Base-by-base conservation (phyloP, 176 grass and related monocot genomes). In the Lolium multiflorum region DNA sequence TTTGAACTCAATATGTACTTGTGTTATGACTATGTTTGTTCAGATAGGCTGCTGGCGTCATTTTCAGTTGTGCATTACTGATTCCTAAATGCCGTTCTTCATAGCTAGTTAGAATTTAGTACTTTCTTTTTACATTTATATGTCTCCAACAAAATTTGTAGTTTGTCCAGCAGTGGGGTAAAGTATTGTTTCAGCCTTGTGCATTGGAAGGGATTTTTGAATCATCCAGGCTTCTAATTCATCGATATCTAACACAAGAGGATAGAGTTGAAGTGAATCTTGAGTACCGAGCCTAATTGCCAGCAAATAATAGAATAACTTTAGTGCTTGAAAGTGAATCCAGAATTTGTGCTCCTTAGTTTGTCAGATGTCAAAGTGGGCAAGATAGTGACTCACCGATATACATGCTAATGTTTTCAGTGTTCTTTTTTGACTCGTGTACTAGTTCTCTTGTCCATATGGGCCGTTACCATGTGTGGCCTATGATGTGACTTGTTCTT, bases 21-120 rank as follows among this genome's bases (percentile, higher is more conserved):
- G 47, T 85, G 73, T 64, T 43, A 24, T 41, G 46, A 20, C 18
- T 14, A 7, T 71, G 52, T 84, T 84, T 84, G 54, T 78, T 78
- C 76, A 78, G 31, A 78, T 49, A 54, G 37, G 54, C 44, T 54
- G 1, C 41, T 57, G 21, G 31, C 69, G 44, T 38, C 58, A 77
- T 76, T 18, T 77, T 77, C 37, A 44, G 48, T 46, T 70, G 51
- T 35, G 31, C 31, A 35, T 35, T 35, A 35, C 31, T 35, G 48
- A 46, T 57, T 66, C 1, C 50, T 39, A 68, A 55, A 67, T 24
- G 22, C 3, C 21, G 39, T 77, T 67, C 60, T 35, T 78, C 22
- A 78, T 58, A 69, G 35, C 49, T 46, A 78, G 46, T 10, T 69
- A 25, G 35, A 67, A 67, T 22, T 24, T 79, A 24, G 18, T 21